These are phyloP conservation scores for Cajanus cajan DNA, from an alignment of 306 rosid genomes.

Conservation along the genomic window DNA sequence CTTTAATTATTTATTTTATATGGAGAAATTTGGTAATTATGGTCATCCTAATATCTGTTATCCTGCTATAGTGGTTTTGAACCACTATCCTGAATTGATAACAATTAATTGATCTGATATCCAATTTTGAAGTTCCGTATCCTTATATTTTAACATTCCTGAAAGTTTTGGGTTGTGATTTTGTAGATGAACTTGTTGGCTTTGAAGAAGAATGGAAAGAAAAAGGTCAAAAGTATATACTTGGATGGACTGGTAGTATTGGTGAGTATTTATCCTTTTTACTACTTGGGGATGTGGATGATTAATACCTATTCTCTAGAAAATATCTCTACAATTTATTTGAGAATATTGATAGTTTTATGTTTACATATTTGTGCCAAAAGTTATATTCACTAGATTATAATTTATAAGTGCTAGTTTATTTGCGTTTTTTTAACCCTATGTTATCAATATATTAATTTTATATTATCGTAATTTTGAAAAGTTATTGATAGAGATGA, in stretches of 20 bases:
- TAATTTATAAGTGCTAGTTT: background rate
- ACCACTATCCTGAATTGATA: background rate
- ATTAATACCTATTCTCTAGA: background rate
- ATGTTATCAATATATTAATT: no score
- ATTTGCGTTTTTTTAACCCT: no score
- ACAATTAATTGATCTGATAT: background rate
- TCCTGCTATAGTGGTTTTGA: no score
- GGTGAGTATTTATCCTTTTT: conserved; percentile 44
- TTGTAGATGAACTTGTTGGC: conserved; percentile 63
- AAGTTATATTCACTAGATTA: background rate
- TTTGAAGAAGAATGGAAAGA: conserved; percentile 80
- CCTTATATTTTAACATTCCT: background rate
- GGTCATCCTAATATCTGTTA: background rate
- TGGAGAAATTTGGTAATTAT: background rate
- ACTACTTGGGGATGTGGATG: background rate
- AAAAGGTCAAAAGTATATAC: conserved; percentile 57
- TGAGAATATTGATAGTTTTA: background rate
- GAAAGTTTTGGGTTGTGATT: conserved; percentile 22
- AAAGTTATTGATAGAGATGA: no score
- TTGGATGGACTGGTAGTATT: conserved; percentile 55
- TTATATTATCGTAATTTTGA: no score
- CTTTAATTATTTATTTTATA: background rate
- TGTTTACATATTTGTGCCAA: background rate
- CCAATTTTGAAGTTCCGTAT: background rate
- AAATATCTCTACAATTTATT: background rate